Base-by-base conservation (phyloP, 108 stramenopile genomes). In the Fistulifera solaris region DNA sequence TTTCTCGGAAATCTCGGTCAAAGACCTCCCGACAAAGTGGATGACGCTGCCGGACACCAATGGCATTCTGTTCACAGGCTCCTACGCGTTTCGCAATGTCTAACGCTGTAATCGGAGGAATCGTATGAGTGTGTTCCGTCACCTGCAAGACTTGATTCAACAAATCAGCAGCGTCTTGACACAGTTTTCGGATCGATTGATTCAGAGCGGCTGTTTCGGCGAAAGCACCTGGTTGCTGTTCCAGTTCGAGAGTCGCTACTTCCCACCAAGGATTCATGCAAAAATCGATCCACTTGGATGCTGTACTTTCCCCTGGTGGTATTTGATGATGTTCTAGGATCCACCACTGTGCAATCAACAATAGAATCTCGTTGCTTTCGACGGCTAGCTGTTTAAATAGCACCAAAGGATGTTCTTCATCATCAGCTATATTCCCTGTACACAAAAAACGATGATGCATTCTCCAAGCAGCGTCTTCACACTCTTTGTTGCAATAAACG, bases 251-350 rank as follows among this genome's bases (percentile, higher is more conserved):
- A 0, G 73, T 58, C 47, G 56, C 71, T 0, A 82, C 76, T 1
- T 77, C 71, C 80, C 76, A 77, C 80, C 80, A 82, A 11, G 76
- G 66, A 12, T 65, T 65, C 73, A 78, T 65, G 13, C 38, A 53
- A 51, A 82, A 82, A 61, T 82, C 76, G 55, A 57, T 8, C 45
- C 19, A 27, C 25, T 25, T 16, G 16, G 54, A 27, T 54, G 44
- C 21, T 8, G 19, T 19, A 19, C 40, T 42, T 2, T 40, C 40
- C 23, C 2, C 13, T 17, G 6, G 6, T 28, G 39, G 5, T 25
- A 43, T 62, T 35, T 41, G 12, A 8, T 35, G 18, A 28, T 48
- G 39, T 27, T 61, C 16, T 46, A 40, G 31, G 46, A 65, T 63
- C 21, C 63, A 46, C 75, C 76, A 74, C 38, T 64, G 58, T 17